Base-by-base conservation (phyloP, 2,329 filamentous ascomycete species). In the Alternaria conjuncta region DNA sequence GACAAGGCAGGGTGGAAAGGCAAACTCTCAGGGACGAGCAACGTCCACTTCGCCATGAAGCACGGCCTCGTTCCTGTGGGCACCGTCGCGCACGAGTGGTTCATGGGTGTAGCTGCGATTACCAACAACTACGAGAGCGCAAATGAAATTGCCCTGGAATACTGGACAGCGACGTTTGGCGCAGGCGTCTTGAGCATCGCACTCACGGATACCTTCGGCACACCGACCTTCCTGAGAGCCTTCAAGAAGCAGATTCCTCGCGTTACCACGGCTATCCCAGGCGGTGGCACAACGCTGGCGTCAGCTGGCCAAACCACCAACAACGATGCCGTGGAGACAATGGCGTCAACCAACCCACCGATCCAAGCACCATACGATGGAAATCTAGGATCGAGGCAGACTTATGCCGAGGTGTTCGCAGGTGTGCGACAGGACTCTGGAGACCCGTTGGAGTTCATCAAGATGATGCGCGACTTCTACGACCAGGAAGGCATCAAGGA, bases 51-150 rank as follows among this genome's bases (percentile, higher is more conserved):
- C 69, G 96, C 96, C 11, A 97, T 97, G 93, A 91, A 93, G 74
- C 95, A 97, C 81, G 89, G 89, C 47, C 88, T 97, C 49, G 83
- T 89, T 4, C 94, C 96, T 0, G 88, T 98, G 12, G 96, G 96
- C 6, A 99, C 96, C 0, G 90, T 93, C 2, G 96, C 96, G 1
- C 96, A 99, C 76, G 96, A 99, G 82, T 99, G 96, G 96, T 98
- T 97, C 84, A 99, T 99, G 96, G 94, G 93, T 45, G 95, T 97
- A 66, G 96, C 96, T 1, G 94, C 96, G 43, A 93, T 97, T 71
- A 92, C 91, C 5, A 87, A 93, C 66, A 88, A 97, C 80, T 99
- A 99, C 77, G 87, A 89, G 71, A 85, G 87, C 65, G 94, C 96
- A 4, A 97, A 94, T 41, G 93, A 97, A 78, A 86, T 90, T 67